Percentiles rank a stretch among this genome's conserved stretches.
Conservation (phyloP, 805 yeast genomes). For the Pichia nanzhaoensis region DNA sequence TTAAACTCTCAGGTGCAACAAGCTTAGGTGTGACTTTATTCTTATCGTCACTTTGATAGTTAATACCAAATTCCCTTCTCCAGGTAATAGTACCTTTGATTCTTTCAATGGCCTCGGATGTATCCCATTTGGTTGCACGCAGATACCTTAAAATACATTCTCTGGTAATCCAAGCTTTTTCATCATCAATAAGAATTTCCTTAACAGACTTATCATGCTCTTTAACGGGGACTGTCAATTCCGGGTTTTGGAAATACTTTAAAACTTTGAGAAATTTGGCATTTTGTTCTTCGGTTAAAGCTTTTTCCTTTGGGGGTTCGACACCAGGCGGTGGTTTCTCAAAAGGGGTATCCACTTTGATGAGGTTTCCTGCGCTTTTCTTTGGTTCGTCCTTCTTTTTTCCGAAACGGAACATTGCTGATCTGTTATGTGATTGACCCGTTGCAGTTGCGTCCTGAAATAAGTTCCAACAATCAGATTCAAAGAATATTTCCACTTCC, state of each 20-base stretch:
- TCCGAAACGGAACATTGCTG: slow-evolving; percentile 23
- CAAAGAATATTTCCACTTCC: too few relatives aligned
- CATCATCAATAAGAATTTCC: slow-evolving; percentile 39
- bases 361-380: slow-evolving; percentile 10
- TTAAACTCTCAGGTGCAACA: slow-evolving; percentile 64
- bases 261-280: slow-evolving; percentile 57
- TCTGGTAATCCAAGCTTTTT: slow-evolving; percentile 87
- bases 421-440: too few relatives aligned
- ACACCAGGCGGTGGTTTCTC: slow-evolving; percentile 44
- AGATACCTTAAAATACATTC: slow-evolving; percentile 88
- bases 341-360: slow-evolving; percentile 43
- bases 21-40: slow-evolving; percentile 47
- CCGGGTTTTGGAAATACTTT: slow-evolving; percentile 51
- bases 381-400: slow-evolving; percentile 20
- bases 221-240: slow-evolving; percentile 40
- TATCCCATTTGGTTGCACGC: slow-evolving; percentile 90
- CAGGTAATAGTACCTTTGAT: slow-evolving; percentile 75
- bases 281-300: slow-evolving; percentile 48
- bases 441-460: too few relatives aligned
- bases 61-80: slow-evolving; percentile 89
- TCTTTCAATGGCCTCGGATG: slow-evolving; percentile 62
- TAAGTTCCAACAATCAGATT: not conserved
- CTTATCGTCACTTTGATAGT: slow-evolving; percentile 37
- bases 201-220: slow-evolving; percentile 38
- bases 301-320: slow-evolving; percentile 41